phyloP scores from a whole-genome alignment of 306 rosid species.

The Quercus gilva region DNA sequence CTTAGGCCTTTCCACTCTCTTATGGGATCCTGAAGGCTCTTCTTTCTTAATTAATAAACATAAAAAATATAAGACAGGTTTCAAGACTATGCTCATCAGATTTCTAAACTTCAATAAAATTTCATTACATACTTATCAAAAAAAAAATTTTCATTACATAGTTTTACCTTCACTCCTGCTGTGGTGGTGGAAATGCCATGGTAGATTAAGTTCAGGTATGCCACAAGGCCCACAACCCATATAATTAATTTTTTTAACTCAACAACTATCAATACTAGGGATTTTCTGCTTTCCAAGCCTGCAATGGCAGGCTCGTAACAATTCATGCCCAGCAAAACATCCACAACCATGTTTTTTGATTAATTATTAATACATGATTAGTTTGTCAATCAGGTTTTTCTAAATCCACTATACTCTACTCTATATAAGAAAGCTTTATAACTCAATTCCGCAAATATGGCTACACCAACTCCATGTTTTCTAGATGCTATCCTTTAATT shows the following conservation, averaged over 20 bases:
- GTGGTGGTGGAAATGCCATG: neutral
- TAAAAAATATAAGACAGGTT: neutral
- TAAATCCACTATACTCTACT: neutral
- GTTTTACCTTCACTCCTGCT: neutral
- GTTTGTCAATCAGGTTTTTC: neutral
- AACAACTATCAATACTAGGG: neutral
- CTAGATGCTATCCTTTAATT: neutral
- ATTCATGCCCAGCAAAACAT: neutral
- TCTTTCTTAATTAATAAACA: neutral
- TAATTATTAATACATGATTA: neutral
- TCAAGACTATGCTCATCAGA: neutral
- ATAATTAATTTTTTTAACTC: neutral
- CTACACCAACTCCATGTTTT: neutral
- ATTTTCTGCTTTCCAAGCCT: neutral
- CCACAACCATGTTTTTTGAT: neutral
- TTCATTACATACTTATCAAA: neutral
- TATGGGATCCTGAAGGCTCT: neutral
- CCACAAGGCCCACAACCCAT: neutral
- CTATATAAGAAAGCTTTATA: neutral
- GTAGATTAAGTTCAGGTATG: neutral
- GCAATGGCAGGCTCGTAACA: neutral
- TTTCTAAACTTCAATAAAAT: neutral
- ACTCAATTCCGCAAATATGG: neutral
- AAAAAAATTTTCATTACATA: neutral
- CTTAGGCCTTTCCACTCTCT: neutral